Base-by-base conservation (phyloP, 192 early-diverging fungal species). In the Piromyces finnis region DNA sequence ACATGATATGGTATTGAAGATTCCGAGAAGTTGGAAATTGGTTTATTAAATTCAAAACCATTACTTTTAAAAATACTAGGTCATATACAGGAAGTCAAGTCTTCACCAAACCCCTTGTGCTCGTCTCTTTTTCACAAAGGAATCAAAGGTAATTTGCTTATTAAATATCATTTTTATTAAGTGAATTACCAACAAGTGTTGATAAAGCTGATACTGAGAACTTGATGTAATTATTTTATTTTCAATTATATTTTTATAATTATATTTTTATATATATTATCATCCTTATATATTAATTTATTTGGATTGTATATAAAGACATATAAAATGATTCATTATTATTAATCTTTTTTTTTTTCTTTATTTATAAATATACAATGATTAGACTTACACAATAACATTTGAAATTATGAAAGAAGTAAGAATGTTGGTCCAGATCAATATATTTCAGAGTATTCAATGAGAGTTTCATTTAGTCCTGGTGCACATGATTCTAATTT, bases 351-450 rank as follows among this genome's bases (percentile, higher is more conserved):
- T 39, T 39, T 39, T 1, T 39, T 39, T 39, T 39, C 15, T 1
- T 13, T 39, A 14, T 13, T 39, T 39, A 39, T 39, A 35, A 35
- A 7, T 35, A 35, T 7, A 35, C 3, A 7, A 35, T 35, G 37
- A 41, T 28, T 82, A 94, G 93, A 96, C 84, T 84, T 98, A 97
- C 97, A 2, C 97, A 81, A 99, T 99, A 79, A 96, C 94, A 12
- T 97, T 99, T 86, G 97, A 99, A 84, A 85, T 99, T 96, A 97
- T 80, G 96, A 97, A 87, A 87, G 96, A 77, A 92, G 86, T 79
- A 84, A 88, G 28, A 84, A 88, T 78, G 77, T 83, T 68, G 80
- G 89, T 15, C 37, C 37, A 39, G 41, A 78, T 84, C 79, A 80
- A 82, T 30, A 29, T 83, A 5, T 82, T 82, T 77, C 84, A 78